These are phyloP conservation scores for Phialocephala subalpina DNA, from an alignment of 2,329 filamentous ascomycete genomes.

Conservation along the genomic window DNA sequence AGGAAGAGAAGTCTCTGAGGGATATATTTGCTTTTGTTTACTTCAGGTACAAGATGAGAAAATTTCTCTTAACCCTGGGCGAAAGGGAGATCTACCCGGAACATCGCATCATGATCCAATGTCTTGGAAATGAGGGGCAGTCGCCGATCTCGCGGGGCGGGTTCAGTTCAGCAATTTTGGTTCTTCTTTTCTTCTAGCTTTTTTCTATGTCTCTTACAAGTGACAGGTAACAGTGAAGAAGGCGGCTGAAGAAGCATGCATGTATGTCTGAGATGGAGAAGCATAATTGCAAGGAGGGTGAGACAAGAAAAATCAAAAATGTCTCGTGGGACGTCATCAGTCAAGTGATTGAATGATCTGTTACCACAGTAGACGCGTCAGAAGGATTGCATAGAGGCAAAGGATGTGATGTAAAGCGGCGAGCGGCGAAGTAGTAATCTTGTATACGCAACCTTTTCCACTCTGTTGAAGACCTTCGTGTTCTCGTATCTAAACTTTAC, in stretches of 20 bases:
- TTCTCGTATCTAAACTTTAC: not conserved
- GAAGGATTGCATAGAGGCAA: not conserved
- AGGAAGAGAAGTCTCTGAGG: not conserved
- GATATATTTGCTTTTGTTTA: constrained; percentile 7
- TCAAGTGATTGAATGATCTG: constrained; percentile 2
- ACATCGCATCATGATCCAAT: constrained; percentile 1
- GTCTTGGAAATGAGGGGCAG: constrained; percentile 8
- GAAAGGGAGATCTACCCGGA: not conserved
- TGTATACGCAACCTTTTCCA: not conserved
- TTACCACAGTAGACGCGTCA: not conserved
- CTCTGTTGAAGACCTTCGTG: not conserved
- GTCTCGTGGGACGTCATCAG: constrained; percentile 8
- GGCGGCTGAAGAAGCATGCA: not conserved
- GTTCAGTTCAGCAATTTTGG: not conserved
- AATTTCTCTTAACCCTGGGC: not conserved
- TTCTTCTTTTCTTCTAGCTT: not conserved
- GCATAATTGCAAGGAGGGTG: not conserved
- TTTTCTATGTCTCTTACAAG: not conserved
- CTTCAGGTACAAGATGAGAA: not conserved
- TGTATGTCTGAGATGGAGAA: constrained; percentile 1
- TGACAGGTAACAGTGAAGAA: constrained; percentile 1
- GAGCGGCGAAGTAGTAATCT: not conserved
- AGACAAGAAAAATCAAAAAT: not conserved
- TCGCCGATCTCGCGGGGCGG: not conserved
- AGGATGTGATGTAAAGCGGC: not conserved